A percentile compares a stretch with the other conserved stretches of the same genome.
Evolutionary conservation across 1,284 basidiomycete genomes (phyloP).

Genomic region (Pseudozyma thailandica): DNA sequence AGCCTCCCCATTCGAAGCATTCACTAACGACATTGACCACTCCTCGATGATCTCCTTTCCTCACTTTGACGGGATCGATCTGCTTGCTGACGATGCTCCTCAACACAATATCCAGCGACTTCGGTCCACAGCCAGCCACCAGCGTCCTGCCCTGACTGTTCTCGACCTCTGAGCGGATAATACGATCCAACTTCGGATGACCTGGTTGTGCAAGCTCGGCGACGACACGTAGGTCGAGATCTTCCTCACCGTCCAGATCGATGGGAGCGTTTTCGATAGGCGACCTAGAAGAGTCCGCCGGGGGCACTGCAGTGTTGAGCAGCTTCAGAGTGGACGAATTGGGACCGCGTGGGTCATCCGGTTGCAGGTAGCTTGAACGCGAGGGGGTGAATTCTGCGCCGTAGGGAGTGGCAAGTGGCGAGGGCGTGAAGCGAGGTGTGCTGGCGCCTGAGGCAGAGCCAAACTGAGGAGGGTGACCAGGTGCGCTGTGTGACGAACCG

Average conservation of each 20-base stretch:
- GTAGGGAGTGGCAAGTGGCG: constrained; percentile 24
- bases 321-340: constrained; percentile 35
- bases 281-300: constrained; percentile 19
- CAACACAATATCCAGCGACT: constrained; percentile 77
- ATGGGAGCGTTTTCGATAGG: constrained; percentile 45
- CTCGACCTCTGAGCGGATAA: constrained; percentile 77
- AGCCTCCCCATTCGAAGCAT: constrained; percentile 59
- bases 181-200: constrained; percentile 77
- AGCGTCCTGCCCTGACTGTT: constrained; percentile 73
- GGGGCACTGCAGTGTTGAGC: constrained; percentile 19
- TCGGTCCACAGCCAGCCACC: constrained; percentile 83
- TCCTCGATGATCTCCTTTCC: constrained; percentile 75
- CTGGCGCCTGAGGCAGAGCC: constrained; percentile 23
- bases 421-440: constrained; percentile 23
- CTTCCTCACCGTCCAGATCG: constrained; percentile 76
- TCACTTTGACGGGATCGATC: constrained; percentile 74
- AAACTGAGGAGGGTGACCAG: constrained; percentile 21
- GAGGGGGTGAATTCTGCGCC: constrained; percentile 16
- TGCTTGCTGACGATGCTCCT: constrained; percentile 76
- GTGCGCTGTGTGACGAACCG: constrained; percentile 26
- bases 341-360: constrained; percentile 9
- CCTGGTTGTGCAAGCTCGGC: constrained; percentile 79
- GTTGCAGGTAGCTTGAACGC: constrained; percentile 4
- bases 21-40: constrained; percentile 61
- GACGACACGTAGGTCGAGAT: constrained; percentile 76